These are phyloP conservation scores for Leccinum broughii DNA, from an alignment of 768 basidiomycete species.

Conservation along the genomic window DNA sequence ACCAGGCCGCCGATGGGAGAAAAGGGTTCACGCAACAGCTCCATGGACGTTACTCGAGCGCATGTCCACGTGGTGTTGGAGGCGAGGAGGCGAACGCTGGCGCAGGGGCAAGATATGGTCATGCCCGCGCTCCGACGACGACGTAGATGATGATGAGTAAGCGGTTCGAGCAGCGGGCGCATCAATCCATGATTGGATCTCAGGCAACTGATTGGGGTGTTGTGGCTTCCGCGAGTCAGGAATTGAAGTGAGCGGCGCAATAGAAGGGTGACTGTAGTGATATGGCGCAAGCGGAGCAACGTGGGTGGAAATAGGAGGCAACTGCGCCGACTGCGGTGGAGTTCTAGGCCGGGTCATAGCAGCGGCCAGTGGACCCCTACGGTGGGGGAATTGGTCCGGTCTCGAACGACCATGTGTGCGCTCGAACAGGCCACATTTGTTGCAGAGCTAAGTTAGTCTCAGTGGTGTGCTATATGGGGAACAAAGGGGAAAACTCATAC, in stretches of 20 bases:
- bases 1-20: conserved; percentile 16
- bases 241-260: conserved; percentile 45
- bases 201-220: conserved; percentile 43
- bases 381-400: conserved; percentile 81
- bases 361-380: conserved; percentile 65
- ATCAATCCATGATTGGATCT: conserved; percentile 50
- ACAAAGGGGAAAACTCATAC: conserved; percentile 31
- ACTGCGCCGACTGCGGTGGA: conserved; percentile 46
- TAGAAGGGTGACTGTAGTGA: conserved; percentile 53
- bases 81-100: conserved; percentile 35
- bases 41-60: conserved; percentile 31
- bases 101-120: conserved; percentile 32
- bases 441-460: conserved; percentile 37
- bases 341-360: conserved; percentile 49
- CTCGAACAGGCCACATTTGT: conserved; percentile 80
- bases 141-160: conserved; percentile 28
- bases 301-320: conserved; percentile 47
- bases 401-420: conserved; percentile 77
- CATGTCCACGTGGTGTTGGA: conserved; percentile 37
- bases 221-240: conserved; percentile 36
- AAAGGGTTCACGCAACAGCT: conserved; percentile 28
- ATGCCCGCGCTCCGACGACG: conserved; percentile 34
- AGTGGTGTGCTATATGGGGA: conserved; percentile 8
- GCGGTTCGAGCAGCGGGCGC: conserved; percentile 29
- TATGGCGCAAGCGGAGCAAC: conserved; percentile 44